phyloP scores from a whole-genome alignment of 139 green algal species.

The Picochlorum sp. region DNA sequence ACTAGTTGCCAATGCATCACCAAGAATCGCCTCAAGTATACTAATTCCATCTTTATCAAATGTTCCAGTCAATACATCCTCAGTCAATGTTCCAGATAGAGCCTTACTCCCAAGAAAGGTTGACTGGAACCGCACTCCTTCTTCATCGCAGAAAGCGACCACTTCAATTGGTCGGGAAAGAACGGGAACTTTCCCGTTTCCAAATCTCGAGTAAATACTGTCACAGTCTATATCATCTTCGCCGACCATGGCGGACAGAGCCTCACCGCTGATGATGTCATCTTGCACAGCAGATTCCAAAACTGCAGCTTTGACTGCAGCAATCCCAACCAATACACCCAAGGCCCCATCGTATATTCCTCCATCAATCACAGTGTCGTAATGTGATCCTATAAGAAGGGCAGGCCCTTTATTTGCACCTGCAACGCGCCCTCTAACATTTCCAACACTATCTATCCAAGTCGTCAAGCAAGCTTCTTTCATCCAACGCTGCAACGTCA shows the following conservation, averaged over 20 bases:
- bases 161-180: conserved; percentile 39
- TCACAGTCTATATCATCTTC: conserved; percentile 12
- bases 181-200: conserved; percentile 12
- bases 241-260: background rate
- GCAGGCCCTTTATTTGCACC: conserved; percentile 10
- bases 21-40: conserved; percentile 43
- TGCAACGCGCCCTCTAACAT: conserved; percentile 64
- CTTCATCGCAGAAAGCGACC: conserved; percentile 87
- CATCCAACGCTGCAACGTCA: conserved; percentile 58
- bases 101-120: conserved; percentile 84
- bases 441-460: conserved; percentile 67
- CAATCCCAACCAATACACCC: conserved; percentile 73
- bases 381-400: conserved; percentile 79
- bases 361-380: conserved; percentile 87
- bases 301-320: conserved; percentile 61
- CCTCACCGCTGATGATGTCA: background rate
- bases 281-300: conserved; percentile 13
- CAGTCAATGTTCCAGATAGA: conserved; percentile 50
- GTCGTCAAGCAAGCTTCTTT: conserved; percentile 56
- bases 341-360: conserved; percentile 82
- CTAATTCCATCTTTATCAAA: conserved; percentile 44
- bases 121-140: conserved; percentile 83
- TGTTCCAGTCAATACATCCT: conserved; percentile 37
- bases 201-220: conserved; percentile 15
- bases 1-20: conserved; percentile 27